phyloP scores from a whole-genome alignment of 768 basidiomycete species.

The Neoboletus subvelutipes region DNA sequence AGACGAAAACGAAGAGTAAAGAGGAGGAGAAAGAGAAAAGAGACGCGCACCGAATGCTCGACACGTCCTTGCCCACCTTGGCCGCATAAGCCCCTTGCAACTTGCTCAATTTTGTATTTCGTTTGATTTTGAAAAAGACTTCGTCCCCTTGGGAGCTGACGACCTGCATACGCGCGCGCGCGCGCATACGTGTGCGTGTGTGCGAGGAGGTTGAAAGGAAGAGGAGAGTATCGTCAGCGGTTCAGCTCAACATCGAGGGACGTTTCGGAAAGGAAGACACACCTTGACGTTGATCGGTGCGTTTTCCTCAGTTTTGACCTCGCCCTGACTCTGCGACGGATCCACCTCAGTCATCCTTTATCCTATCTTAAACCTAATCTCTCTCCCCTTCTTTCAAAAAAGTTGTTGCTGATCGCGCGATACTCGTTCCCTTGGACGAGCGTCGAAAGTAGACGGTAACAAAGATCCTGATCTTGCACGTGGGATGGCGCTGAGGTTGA shows the following conservation, averaged over 20 bases:
- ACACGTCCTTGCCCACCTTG: constrained; percentile 89
- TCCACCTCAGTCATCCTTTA: constrained; percentile 15
- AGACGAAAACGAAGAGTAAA: too few species aligned
- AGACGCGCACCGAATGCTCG: constrained; percentile 73
- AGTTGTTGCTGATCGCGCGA: background rate
- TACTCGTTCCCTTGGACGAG: background rate
- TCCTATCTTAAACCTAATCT: background rate
- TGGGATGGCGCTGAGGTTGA: background rate
- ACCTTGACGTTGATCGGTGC: constrained; percentile 82
- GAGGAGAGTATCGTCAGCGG: background rate
- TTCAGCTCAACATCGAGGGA: background rate
- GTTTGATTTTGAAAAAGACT: constrained; percentile 97
- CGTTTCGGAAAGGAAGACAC: constrained; percentile 9
- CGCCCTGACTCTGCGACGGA: constrained; percentile 30
- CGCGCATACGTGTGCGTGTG: background rate
- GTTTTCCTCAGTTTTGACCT: constrained; percentile 55
- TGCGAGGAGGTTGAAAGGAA: background rate
- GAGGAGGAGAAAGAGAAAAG: background rate
- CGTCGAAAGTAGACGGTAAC: background rate
- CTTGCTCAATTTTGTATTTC: constrained; percentile 88
- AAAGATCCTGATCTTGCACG: background rate
- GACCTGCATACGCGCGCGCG: constrained; percentile 45
- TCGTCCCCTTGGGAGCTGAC: constrained; percentile 81
- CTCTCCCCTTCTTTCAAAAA: background rate
- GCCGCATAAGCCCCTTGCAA: constrained; percentile 89